Percentiles rank a stretch among this genome's conserved stretches.
Evolutionary conservation across 257 asterid species (phyloP).

Genomic region (Capsicum pubescens): DNA sequence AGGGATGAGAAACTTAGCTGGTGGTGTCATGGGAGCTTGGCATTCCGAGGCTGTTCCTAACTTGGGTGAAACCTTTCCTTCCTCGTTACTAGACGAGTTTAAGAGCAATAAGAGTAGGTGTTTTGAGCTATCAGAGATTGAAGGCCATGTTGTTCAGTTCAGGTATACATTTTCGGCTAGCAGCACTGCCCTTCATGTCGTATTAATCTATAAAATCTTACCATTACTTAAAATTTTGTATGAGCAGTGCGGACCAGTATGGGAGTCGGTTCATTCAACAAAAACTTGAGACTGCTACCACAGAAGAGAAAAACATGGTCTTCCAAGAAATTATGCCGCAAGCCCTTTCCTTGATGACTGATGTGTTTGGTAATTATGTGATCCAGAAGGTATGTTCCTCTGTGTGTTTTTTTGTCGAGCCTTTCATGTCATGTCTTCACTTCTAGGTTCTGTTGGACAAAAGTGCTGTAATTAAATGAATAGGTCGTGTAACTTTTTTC

Average conservation of each 20-base stretch:
- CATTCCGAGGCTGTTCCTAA: conserved; percentile 51
- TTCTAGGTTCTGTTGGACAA: not conserved
- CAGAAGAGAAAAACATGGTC: conserved; percentile 77
- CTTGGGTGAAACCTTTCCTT: conserved; percentile 56
- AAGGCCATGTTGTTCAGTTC: conserved; percentile 86
- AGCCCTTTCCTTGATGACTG: conserved; percentile 78
- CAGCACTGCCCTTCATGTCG: not conserved
- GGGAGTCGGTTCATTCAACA: conserved; percentile 91
- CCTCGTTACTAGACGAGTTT: conserved; percentile 74
- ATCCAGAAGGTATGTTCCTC: conserved; percentile 69
- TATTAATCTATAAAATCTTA: not conserved
- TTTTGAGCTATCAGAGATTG: conserved; percentile 77
- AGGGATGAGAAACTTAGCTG: conserved; percentile 52
- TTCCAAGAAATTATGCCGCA: conserved; percentile 79
- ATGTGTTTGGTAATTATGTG: conserved; percentile 89
- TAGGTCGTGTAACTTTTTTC: conserved; percentile 23
- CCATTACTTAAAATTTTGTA: conserved; percentile 19
- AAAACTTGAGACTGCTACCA: conserved; percentile 76
- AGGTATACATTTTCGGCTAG: conserved; percentile 50
- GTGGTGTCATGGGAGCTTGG: conserved; percentile 59
- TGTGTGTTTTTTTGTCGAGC: not conserved
- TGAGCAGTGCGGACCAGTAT: conserved; percentile 76
- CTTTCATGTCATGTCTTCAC: not conserved
- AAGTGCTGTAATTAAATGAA: conserved; percentile 5
- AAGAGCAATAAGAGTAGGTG: conserved; percentile 72